Evolutionary conservation across 768 basidiomycete species (phyloP).

Genomic region (Polyporus arcularius): DNA sequence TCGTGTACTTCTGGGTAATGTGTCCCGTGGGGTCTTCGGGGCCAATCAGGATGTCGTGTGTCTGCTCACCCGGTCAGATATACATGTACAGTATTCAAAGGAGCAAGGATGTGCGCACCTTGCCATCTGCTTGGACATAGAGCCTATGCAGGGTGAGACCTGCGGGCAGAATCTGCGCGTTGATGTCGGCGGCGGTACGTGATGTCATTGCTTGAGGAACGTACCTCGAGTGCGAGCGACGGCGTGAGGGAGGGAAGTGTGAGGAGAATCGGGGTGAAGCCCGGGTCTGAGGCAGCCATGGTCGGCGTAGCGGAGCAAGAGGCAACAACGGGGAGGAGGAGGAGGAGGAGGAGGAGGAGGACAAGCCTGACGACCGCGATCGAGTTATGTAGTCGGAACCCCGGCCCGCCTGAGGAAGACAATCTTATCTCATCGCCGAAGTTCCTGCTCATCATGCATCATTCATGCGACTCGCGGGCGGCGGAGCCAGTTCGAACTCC

Average conservation of each 20-base stretch:
- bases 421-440: slow-evolving; percentile 13
- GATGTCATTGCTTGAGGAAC: slow-evolving; percentile 7
- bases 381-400: slow-evolving; percentile 1
- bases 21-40: slow-evolving; percentile 66
- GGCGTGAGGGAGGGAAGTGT: slow-evolving; percentile 57
- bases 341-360: neutral
- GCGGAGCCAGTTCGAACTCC: too few species aligned
- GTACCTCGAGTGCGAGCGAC: slow-evolving; percentile 63
- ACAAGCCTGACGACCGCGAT: neutral
- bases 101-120: slow-evolving; percentile 38
- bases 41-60: slow-evolving; percentile 76
- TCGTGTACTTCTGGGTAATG: slow-evolving; percentile 63
- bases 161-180: slow-evolving; percentile 56
- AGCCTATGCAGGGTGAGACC: slow-evolving; percentile 72
- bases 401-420: neutral
- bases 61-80: slow-evolving; percentile 38
- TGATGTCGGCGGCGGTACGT: slow-evolving; percentile 9
- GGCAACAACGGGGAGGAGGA: neutral
- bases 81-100: too few species aligned
- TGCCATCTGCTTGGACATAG: slow-evolving; percentile 64
- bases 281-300: slow-evolving; percentile 19
- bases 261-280: slow-evolving; percentile 53
- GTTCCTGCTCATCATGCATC: neutral
- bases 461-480: too few species aligned
- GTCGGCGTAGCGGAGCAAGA: neutral